Evolutionary conservation across 441 rosid species (phyloP), one percentile per base, ranked within the genome.

Genomic region (Gossypium laxum): DNA sequence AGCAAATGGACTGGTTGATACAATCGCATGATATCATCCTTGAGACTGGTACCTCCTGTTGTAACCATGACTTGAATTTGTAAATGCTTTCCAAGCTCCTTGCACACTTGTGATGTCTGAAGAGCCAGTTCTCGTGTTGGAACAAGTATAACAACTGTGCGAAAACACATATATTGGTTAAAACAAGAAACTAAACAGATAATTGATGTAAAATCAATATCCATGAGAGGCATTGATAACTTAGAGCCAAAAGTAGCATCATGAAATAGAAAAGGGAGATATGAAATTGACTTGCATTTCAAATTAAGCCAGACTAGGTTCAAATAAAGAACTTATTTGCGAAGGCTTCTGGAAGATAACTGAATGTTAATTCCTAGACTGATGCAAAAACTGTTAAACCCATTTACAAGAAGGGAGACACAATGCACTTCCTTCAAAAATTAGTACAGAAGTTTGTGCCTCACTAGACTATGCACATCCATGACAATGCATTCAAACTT

Each of bases 1-100:
- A 93, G 87, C 26, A 93, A 83, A 82, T 93, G 97, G 11, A 93
- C 98, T 17, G 98, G 98, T 77, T 93, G 98, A 79, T 93, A 90
- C 82, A 93, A 82, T 50, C 98, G 95, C 98, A 93, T 91, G 60
- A 93, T 91, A 81, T 93, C 98, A 78, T 93, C 98, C 89, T 90
- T 93, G 72, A 93, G 82, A 82, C 97, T 93, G 76, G 98, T 93
- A 70, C 98, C 98, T 21, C 98, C 98, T 2, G 97, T 93, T 59
- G 98, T 93, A 71, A 89, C 97, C 98, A 93, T 93, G 70, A 93
- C 93, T 88, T 91, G 93, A 77, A 93, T 89, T 77, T 93, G 75
- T 87, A 93, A 82, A 83, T 93, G 90, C 83, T 93, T 93, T 63
- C 95, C 97, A 21, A 93, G 91, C 86, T 93, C 98, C 87, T 93